Evolutionary conservation across 2,329 filamentous ascomycete species (phyloP).

Genomic region (Aspergillus awamori): DNA sequence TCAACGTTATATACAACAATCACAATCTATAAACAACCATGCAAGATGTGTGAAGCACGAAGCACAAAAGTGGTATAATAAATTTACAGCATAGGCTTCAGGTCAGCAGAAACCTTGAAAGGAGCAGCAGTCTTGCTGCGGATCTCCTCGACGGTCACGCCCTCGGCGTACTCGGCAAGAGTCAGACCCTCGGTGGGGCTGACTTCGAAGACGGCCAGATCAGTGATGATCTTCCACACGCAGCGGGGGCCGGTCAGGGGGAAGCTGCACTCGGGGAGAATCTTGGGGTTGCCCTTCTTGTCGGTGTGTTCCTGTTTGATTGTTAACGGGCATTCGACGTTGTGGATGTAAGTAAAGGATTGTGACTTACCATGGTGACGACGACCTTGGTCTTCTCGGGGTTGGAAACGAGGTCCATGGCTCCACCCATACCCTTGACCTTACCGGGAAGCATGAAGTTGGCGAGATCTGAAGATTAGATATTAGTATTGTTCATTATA

Average conservation of each 20-base stretch:
- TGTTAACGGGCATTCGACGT: not conserved
- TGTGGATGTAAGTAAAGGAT: not conserved
- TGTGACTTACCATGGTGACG: conserved; percentile 56
- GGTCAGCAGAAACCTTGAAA: conserved; percentile 64
- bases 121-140: conserved; percentile 70
- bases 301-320: conserved; percentile 61
- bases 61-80: not conserved
- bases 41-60: no score
- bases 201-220: conserved; percentile 74
- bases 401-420: conserved; percentile 75
- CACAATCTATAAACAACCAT: conserved; percentile 1
- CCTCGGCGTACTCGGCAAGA: conserved; percentile 71
- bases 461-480: conserved; percentile 62
- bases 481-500: conserved; percentile 12
- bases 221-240: conserved; percentile 72
- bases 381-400: conserved; percentile 73
- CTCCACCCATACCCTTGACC: conserved; percentile 80
- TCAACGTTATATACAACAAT: no score
- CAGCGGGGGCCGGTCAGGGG: conserved; percentile 67
- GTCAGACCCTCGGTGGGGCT: conserved; percentile 60
- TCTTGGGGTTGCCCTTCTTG: conserved; percentile 69
- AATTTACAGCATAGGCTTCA: conserved; percentile 55
- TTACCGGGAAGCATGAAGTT: conserved; percentile 93
- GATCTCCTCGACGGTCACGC: conserved; percentile 69
- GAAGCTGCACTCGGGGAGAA: conserved; percentile 63